phyloP scores from a whole-genome alignment of 257 asterid species.

The Solanum pennellii region DNA sequence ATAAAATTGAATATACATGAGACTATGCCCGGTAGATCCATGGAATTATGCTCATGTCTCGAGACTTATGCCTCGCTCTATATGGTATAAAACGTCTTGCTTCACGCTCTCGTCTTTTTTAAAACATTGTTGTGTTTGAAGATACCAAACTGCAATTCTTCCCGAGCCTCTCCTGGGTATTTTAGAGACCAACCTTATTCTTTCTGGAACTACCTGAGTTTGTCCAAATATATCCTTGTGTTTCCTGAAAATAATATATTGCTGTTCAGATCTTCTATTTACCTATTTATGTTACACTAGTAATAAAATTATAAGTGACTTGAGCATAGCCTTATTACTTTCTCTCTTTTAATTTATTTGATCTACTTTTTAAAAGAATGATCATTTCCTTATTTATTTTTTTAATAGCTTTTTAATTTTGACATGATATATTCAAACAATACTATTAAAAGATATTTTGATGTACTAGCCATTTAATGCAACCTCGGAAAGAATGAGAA shows the following conservation, averaged over 20 bases:
- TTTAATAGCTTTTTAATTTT: no score
- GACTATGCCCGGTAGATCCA: rapidly evolving
- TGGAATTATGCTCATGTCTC: no score
- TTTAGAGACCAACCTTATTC: not conserved
- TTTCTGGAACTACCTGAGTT: not conserved
- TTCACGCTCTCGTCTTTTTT: no score
- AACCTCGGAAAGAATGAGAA: not conserved
- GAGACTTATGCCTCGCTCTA: no score
- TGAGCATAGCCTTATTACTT: not conserved
- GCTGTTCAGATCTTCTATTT: not conserved
- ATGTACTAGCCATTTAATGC: not conserved
- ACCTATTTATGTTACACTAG: not conserved
- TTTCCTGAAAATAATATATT: not conserved
- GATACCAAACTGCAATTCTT: not conserved
- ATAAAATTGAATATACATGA: no score
- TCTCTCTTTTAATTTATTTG: no score
- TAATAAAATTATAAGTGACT: not conserved
- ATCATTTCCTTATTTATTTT: no score
- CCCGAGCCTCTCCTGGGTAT: not conserved
- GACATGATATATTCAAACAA: no score
- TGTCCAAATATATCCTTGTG: not conserved
- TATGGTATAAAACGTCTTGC: no score
- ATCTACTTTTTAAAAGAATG: not conserved
- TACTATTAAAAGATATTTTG: no score
- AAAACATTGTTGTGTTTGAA: not conserved